Percentiles rank a stretch among this genome's conserved stretches.
Evolutionary conservation across 345 rosid species (phyloP).

Genomic region (Eucalyptus curtisii): DNA sequence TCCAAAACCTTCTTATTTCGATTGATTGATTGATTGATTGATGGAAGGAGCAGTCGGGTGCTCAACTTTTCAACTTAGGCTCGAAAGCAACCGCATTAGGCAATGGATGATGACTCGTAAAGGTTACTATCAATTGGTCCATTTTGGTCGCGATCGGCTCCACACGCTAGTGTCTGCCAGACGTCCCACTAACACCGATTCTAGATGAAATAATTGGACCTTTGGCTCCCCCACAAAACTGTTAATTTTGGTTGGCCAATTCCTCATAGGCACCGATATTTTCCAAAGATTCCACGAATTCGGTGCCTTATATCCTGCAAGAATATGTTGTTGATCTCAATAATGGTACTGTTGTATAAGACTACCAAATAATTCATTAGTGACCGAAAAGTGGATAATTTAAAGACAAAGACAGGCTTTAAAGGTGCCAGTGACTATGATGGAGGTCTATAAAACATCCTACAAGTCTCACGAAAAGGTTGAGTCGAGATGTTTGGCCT

Average conservation of each 20-base stretch:
- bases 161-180: not conserved
- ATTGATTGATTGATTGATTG: not conserved
- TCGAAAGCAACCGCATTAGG: not conserved
- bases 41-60: not conserved
- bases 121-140: not conserved
- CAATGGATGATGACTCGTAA: not conserved
- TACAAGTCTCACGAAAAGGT: not conserved
- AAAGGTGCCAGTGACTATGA: not conserved
- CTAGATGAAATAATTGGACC: not conserved
- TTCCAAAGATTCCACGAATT: not conserved
- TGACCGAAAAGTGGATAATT: not conserved
- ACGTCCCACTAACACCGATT: not conserved
- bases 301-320: not conserved
- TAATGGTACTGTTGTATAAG: not conserved
- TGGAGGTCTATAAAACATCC: not conserved
- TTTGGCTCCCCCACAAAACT: not conserved
- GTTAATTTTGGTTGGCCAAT: not conserved
- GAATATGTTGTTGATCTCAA: not conserved
- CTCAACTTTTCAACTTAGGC: not conserved
- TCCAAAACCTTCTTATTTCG: not conserved
- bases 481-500: not conserved
- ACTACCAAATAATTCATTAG: not conserved
- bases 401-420: not conserved
- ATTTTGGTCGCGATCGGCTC: not conserved
- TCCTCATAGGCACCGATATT: not conserved